Conservation (phyloP, 345 rosid species). For the Lenwebbia sp. region DNA sequence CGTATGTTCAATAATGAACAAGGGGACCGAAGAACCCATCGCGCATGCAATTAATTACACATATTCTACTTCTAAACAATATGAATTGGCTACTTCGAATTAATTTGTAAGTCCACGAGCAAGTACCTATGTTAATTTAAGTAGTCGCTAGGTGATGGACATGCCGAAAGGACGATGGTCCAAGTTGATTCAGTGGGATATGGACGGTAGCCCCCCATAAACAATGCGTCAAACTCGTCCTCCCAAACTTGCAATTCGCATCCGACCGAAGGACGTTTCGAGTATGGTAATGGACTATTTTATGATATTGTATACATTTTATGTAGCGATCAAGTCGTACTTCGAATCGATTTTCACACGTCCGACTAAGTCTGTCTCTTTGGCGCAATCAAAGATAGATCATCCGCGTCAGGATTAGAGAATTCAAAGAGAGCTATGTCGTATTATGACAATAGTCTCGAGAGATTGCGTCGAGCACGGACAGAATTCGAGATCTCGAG, state of each 20-base stretch:
- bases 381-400: background rate
- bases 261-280: too few species aligned
- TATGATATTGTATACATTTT: too few species aligned
- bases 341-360: rapidly evolving
- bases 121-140: background rate
- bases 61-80: background rate
- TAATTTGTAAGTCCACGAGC: background rate
- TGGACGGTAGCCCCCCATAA: background rate
- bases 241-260: background rate
- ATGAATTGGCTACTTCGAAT: background rate
- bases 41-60: background rate
- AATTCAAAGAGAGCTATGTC: background rate
- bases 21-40: background rate
- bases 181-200: background rate
- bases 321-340: background rate
- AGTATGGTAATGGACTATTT: too few species aligned
- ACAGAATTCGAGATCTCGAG: background rate
- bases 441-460: rapidly evolving
- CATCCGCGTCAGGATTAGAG: background rate
- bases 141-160: background rate
- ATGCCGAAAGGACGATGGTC: background rate
- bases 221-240: background rate
- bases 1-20: background rate
- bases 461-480: background rate
- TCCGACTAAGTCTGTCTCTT: background rate